Evolutionary conservation across 2,329 filamentous ascomycete species (phyloP).

Genomic region (Mycocentrospora acerina): DNA sequence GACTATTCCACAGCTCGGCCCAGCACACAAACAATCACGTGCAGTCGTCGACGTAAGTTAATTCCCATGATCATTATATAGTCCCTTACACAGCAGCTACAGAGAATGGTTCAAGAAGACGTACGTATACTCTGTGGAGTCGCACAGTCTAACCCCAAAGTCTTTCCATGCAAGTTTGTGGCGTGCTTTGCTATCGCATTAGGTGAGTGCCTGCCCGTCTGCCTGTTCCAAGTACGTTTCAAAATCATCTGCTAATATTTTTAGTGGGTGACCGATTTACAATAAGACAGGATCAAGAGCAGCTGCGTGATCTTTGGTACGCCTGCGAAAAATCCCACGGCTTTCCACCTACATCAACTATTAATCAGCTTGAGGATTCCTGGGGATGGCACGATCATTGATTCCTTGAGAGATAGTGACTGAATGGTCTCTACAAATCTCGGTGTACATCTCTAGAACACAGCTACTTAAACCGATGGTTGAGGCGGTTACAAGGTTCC

Average conservation of each 20-base stretch:
- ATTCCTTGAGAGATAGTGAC: not conserved
- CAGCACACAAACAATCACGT: conserved; percentile 35
- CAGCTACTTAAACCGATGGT: no score
- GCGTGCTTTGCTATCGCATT: conserved; percentile 41
- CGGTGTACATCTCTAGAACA: not conserved
- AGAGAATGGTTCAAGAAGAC: conserved; percentile 33
- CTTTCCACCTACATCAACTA: conserved; percentile 36
- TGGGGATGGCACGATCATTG: conserved; percentile 32
- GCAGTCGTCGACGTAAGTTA: conserved; percentile 23
- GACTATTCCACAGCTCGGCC: conserved; percentile 39
- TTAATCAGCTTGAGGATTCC: conserved; percentile 37
- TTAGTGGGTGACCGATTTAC: conserved; percentile 38
- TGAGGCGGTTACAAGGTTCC: no score
- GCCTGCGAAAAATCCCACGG: conserved; percentile 35
- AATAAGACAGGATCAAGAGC: conserved; percentile 32
- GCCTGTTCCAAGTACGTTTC: not conserved
- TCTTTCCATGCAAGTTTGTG: conserved; percentile 39
- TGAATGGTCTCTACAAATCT: not conserved
- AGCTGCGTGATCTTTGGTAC: conserved; percentile 32
- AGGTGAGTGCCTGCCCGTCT: conserved; percentile 16
- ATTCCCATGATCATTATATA: no score
- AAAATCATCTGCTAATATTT: not conserved
- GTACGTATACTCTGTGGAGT: conserved; percentile 40
- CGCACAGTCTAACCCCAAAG: conserved; percentile 35
- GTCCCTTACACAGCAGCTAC: no score